Evolutionary conservation across 202 grass and related monocot species (phyloP).

Genomic region (Bolboschoenoplectus hybrid): DNA sequence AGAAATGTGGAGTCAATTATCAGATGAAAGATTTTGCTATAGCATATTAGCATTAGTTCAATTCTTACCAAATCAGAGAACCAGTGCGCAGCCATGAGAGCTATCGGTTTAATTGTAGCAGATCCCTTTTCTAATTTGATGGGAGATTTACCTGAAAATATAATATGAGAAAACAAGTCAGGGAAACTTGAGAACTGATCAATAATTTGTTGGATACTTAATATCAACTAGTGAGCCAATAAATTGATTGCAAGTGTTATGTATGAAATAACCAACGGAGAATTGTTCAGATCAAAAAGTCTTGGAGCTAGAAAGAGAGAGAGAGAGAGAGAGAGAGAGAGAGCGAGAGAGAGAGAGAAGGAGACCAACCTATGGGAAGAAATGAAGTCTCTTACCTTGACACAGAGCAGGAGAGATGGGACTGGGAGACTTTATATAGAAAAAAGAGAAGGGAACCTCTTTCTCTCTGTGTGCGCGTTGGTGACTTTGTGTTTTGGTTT

Average conservation of each 20-base stretch:
- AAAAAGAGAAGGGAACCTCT: constrained; percentile 43
- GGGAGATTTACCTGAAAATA: constrained; percentile 28
- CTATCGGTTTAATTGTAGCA: background rate
- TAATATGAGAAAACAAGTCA: constrained; percentile 24
- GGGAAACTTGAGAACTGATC: background rate
- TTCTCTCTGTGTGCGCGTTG: constrained; percentile 15
- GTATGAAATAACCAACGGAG: constrained; percentile 33
- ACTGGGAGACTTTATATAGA: constrained; percentile 37
- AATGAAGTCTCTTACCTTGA: constrained; percentile 55
- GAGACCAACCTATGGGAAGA: constrained; percentile 55
- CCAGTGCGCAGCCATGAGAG: constrained; percentile 64
- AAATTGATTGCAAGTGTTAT: constrained; percentile 15
- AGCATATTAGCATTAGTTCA: background rate
- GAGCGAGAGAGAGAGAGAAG: constrained; percentile 18
- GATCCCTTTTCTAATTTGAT: constrained; percentile 28
- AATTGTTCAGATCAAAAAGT: constrained; percentile 23
- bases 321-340: background rate
- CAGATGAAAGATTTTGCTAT: background rate
- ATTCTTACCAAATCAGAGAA: constrained; percentile 77
- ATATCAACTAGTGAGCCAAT: background rate
- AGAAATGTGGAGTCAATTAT: background rate
- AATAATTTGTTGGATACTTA: background rate
- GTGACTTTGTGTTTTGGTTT: constrained; percentile 39
- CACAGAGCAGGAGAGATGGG: constrained; percentile 43
- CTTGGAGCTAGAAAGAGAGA: constrained; percentile 39